Evolutionary conservation across 441 rosid genomes (phyloP).

Genomic region (Populus trichocarpa): DNA sequence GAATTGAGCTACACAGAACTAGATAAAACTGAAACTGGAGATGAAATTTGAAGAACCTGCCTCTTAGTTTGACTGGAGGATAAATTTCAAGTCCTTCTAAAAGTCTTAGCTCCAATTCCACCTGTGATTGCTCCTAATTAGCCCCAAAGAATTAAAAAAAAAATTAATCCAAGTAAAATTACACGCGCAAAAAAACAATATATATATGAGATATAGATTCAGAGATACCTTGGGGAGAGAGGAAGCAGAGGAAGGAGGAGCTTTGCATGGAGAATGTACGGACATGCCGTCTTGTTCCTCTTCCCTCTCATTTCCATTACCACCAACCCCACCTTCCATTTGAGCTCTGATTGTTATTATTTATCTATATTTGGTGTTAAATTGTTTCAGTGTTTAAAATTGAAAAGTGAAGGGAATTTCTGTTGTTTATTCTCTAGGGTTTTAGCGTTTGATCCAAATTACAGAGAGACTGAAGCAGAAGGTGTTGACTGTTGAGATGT

Average conservation of each 20-base stretch:
- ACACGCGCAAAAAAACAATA: not conserved
- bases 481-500: too few relatives aligned
- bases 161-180: not conserved
- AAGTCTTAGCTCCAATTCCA: slow-evolving; percentile 88
- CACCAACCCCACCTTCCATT: slow-evolving; percentile 34
- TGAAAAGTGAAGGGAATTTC: not conserved
- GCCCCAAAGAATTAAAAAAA: not conserved
- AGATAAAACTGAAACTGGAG: not conserved
- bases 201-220: not conserved
- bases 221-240: slow-evolving; percentile 75
- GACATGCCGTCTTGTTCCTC: slow-evolving; percentile 93
- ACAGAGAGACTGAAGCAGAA: not conserved
- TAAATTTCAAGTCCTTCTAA: slow-evolving; percentile 88
- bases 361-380: not conserved
- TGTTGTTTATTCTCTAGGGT: not conserved
- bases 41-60: slow-evolving; percentile 22
- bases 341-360: slow-evolving; percentile 13
- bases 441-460: slow-evolving; percentile 12
- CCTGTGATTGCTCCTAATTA: slow-evolving; percentile 81
- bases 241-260: slow-evolving; percentile 86
- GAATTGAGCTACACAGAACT: not conserved
- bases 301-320: slow-evolving; percentile 44
- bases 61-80: slow-evolving; percentile 83
- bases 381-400: not conserved
- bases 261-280: slow-evolving; percentile 90